phyloP scores from a whole-genome alignment of 163 green algal genomes.

The Trebouxiophyceae sp. region DNA sequence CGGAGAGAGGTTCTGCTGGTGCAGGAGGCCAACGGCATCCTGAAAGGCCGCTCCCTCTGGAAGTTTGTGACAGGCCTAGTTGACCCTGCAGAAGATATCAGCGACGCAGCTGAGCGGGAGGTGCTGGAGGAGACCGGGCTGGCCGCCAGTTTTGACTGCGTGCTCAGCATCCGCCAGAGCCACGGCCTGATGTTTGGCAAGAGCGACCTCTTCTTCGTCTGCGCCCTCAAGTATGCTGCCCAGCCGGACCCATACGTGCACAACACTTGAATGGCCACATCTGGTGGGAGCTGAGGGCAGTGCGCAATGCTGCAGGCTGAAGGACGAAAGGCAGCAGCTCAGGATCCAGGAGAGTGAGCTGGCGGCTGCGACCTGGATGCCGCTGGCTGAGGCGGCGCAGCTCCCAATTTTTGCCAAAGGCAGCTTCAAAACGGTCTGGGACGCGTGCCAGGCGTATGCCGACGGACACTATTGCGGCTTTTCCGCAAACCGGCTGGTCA shows the following conservation, averaged over 20 bases:
- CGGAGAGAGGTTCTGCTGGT: slow-evolving; percentile 65
- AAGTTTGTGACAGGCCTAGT: slow-evolving; percentile 81
- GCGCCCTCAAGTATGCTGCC: slow-evolving; percentile 34
- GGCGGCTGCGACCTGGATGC: slow-evolving; percentile 41
- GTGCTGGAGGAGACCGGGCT: slow-evolving; percentile 51
- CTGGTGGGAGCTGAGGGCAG: no score
- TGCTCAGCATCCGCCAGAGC: slow-evolving; percentile 46
- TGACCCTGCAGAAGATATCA: slow-evolving; percentile 58
- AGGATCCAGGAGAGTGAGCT: slow-evolving; percentile 32
- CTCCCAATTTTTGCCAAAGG: slow-evolving; percentile 17
- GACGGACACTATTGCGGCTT: slow-evolving; percentile 12
- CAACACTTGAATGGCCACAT: no score
- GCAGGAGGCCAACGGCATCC: slow-evolving; percentile 57
- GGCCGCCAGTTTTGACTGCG: slow-evolving; percentile 26
- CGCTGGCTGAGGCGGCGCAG: slow-evolving; percentile 33
- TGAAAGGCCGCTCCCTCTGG: slow-evolving; percentile 56
- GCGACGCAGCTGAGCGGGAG: slow-evolving; percentile 40
- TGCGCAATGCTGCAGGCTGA: no score
- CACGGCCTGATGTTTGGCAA: slow-evolving; percentile 48
- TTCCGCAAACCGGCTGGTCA: neutral
- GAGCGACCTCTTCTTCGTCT: slow-evolving; percentile 47
- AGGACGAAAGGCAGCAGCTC: neutral
- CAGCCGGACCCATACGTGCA: no score
- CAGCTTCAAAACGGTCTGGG: neutral
- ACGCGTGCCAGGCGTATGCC: slow-evolving; percentile 14